Percentiles rank a stretch among this genome's conserved stretches.
phyloP scores from a whole-genome alignment of 768 basidiomycete genomes.

The Suillus fuscotomentosus region DNA sequence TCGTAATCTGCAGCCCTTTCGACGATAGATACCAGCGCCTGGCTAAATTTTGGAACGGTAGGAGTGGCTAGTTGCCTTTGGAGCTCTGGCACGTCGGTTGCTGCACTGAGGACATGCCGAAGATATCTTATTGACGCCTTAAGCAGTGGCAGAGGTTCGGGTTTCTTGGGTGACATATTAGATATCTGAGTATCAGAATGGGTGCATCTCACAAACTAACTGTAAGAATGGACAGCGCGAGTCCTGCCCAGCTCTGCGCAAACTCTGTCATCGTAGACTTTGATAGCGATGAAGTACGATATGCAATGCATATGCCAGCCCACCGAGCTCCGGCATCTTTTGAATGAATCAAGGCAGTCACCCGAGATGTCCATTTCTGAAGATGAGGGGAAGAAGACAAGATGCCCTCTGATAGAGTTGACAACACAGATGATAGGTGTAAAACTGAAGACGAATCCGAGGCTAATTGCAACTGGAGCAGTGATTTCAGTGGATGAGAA shows the following conservation, averaged over 20 bases:
- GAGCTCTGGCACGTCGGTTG: slow-evolving; percentile 69
- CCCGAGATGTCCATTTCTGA: slow-evolving; percentile 72
- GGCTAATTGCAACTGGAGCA: slow-evolving; percentile 71
- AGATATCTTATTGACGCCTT: slow-evolving; percentile 69
- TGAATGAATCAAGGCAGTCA: slow-evolving; percentile 73
- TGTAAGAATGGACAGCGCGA: slow-evolving; percentile 62
- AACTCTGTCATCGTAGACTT: slow-evolving; percentile 62
- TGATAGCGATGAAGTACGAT: slow-evolving; percentile 60
- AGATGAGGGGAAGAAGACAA: slow-evolving; percentile 65
- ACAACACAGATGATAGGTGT: slow-evolving; percentile 59
- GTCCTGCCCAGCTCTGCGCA: slow-evolving; percentile 70
- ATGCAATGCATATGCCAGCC: slow-evolving; percentile 76
- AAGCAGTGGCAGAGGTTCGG: slow-evolving; percentile 56
- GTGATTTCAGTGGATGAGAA: slow-evolving; percentile 53
- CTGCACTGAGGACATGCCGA: slow-evolving; percentile 56
- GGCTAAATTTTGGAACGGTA: slow-evolving; percentile 68
- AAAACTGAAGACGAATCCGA: slow-evolving; percentile 61
- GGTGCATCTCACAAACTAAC: slow-evolving; percentile 58
- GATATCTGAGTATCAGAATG: slow-evolving; percentile 24
- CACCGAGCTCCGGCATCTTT: slow-evolving; percentile 77
- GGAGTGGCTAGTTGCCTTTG: slow-evolving; percentile 76
- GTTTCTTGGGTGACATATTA: slow-evolving; percentile 49
- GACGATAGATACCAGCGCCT: slow-evolving; percentile 52
- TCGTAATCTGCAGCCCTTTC: slow-evolving; percentile 51
- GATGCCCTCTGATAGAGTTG: slow-evolving; percentile 48